Conservation (phyloP, 306 rosid species). For the cucumber (Cucumis sativus) region Cucumber_9930_V3 NC_026657.2:32115501-32116000, state of each 20-base stretch:
- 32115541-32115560: not conserved
- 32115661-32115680: not conserved
- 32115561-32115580: not conserved
- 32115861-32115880: not conserved
- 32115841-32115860: not conserved
- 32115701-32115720: not conserved
- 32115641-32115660: not conserved
- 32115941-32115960: too few species aligned
- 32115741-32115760: not conserved
- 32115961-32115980: too few species aligned
- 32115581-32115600: not conserved
- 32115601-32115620: not conserved
- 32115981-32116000: not conserved
- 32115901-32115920: not conserved
- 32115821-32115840: not conserved
- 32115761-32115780: not conserved
- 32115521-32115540: not conserved
- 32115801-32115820: not conserved
- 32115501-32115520: too few species aligned
- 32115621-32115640: not conserved
- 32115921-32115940: too few species aligned
- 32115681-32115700: not conserved
- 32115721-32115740: not conserved
- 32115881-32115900: not conserved
- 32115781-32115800: not conserved